phyloP scores from a whole-genome alignment of 805 yeast genomes.

The Spathaspora girioi region DNA sequence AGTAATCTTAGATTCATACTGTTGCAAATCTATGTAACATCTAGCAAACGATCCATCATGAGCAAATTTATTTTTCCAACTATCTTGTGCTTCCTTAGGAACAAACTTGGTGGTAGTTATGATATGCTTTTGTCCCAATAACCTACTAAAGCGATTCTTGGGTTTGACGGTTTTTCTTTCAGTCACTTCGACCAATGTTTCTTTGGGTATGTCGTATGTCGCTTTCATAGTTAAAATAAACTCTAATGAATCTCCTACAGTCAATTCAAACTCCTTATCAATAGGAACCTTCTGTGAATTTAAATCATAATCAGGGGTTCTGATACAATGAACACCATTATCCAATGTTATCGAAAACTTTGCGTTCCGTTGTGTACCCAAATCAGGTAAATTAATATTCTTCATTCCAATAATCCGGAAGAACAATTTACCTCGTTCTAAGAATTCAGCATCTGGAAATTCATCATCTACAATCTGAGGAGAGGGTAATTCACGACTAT shows the following conservation, averaged over 20 bases:
- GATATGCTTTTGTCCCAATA: slow-evolving; percentile 46
- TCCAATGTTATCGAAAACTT: slow-evolving; percentile 58
- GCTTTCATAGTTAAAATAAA: slow-evolving; percentile 73
- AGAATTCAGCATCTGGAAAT: background rate
- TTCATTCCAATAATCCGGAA: slow-evolving; percentile 45
- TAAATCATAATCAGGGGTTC: slow-evolving; percentile 53
- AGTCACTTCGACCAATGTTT: slow-evolving; percentile 53
- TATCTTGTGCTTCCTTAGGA: slow-evolving; percentile 50
- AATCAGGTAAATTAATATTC: slow-evolving; percentile 45
- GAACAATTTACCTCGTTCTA: slow-evolving; percentile 54
- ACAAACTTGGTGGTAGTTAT: slow-evolving; percentile 50
- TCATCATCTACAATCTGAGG: slow-evolving; percentile 1
- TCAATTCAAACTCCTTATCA: slow-evolving; percentile 75
- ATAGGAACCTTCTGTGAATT: slow-evolving; percentile 33
- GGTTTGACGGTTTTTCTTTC: slow-evolving; percentile 52
- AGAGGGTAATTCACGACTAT: background rate
- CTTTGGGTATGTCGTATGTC: slow-evolving; percentile 47
- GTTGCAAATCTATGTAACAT: slow-evolving; percentile 61
- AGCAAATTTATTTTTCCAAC: slow-evolving; percentile 66
- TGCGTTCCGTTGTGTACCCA: slow-evolving; percentile 39
- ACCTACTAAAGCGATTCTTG: slow-evolving; percentile 41
- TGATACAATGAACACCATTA: slow-evolving; percentile 77
- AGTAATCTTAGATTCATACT: slow-evolving; percentile 51
- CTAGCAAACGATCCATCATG: slow-evolving; percentile 88
- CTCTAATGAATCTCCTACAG: slow-evolving; percentile 58